Evolutionary conservation across 73 alveolate species (phyloP).

Genomic region (Effrenium voratum): DNA sequence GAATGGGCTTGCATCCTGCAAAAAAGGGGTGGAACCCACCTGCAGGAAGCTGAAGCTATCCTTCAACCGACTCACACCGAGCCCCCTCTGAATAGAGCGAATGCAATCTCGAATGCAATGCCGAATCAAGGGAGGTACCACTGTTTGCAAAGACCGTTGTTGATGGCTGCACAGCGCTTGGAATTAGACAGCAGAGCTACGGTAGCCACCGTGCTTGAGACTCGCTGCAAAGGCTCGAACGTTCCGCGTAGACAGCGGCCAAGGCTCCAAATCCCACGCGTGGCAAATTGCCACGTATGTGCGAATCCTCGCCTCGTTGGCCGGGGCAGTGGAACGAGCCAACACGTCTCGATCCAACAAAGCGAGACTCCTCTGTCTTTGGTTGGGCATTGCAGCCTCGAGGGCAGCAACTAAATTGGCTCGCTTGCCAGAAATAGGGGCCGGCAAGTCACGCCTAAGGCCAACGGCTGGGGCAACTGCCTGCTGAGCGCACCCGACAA

Average conservation of each 20-base stretch:
- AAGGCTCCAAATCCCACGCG: background rate
- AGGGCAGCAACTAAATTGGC: no score
- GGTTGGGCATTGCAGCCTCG: no score
- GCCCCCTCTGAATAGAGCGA: slow-evolving; percentile 9
- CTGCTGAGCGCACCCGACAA: no score
- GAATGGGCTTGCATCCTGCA: background rate
- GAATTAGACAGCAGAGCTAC: background rate
- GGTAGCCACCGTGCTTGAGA: background rate
- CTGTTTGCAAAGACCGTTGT: background rate
- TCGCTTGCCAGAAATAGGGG: no score
- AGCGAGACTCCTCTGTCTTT: background rate
- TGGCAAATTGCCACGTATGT: background rate
- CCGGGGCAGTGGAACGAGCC: no score
- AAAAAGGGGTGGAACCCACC: background rate
- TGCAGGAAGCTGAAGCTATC: background rate
- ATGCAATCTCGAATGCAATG: background rate
- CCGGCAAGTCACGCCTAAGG: no score
- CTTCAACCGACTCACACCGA: background rate
- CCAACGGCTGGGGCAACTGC: no score
- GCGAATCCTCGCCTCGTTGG: background rate
- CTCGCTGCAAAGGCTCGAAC: background rate
- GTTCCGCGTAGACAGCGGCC: background rate
- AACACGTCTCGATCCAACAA: background rate
- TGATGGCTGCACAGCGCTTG: background rate
- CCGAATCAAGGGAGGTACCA: background rate